phyloP scores from a whole-genome alignment of 306 rosid species.

The Chamaecrista fasciculata region DNA sequence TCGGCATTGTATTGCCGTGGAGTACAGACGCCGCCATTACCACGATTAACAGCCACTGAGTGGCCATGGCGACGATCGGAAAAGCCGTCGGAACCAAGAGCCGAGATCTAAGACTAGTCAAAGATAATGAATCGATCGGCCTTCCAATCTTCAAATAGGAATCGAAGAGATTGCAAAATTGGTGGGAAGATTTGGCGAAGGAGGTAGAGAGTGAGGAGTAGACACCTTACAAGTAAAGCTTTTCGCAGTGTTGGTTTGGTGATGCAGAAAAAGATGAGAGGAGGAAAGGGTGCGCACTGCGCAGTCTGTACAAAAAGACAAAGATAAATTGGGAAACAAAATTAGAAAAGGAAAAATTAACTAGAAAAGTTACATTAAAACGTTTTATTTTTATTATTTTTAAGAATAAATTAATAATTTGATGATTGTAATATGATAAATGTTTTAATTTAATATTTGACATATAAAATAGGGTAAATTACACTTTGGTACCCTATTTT shows the following conservation, averaged over 20 bases:
- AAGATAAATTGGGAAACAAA: background rate
- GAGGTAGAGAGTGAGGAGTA: background rate
- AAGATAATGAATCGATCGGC: background rate
- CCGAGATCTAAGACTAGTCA: conserved; percentile 35
- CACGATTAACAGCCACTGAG: conserved; percentile 34
- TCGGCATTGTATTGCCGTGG: conserved; percentile 32
- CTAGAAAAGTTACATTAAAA: too few relatives aligned
- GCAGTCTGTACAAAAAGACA: background rate
- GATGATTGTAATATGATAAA: too few relatives aligned
- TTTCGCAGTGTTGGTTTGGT: background rate
- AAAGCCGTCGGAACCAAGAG: conserved; percentile 29
- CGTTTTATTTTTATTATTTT: too few relatives aligned
- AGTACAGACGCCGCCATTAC: conserved; percentile 19
- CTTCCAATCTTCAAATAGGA: background rate
- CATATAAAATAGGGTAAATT: too few relatives aligned
- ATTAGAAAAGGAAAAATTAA: background rate
- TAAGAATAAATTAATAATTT: too few relatives aligned
- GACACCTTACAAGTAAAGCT: background rate
- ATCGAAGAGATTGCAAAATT: background rate
- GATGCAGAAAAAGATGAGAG: background rate
- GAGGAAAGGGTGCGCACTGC: background rate
- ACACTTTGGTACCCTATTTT: too few relatives aligned
- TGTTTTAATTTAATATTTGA: too few relatives aligned
- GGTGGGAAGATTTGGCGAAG: background rate
- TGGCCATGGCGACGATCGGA: conserved; percentile 32